phyloP scores from a whole-genome alignment of 495 filamentous ascomycete species.

The Penicillium arizonense region DNA sequence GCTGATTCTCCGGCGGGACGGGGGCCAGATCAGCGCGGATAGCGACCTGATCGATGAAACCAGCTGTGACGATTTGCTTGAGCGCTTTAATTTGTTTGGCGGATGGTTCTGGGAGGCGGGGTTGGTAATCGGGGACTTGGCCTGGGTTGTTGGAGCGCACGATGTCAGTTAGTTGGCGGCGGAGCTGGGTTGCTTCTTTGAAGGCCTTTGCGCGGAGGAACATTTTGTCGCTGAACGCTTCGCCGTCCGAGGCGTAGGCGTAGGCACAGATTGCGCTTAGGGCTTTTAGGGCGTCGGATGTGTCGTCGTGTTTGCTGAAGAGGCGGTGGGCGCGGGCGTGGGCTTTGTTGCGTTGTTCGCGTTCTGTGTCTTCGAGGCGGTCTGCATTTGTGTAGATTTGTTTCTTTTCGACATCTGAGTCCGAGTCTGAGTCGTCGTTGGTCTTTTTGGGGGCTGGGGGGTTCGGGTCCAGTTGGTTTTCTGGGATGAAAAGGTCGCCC shows the following conservation, averaged over 20 bases:
- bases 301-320: constrained; percentile 77
- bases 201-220: constrained; percentile 86
- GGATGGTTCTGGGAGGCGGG: constrained; percentile 66
- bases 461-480: constrained; percentile 68
- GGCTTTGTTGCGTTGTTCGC: constrained; percentile 61
- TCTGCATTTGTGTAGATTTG: constrained; percentile 63
- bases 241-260: constrained; percentile 68
- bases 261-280: constrained; percentile 81
- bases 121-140: constrained; percentile 56
- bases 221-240: constrained; percentile 72
- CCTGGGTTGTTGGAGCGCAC: constrained; percentile 71
- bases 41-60: constrained; percentile 94
- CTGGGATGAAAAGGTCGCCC: constrained; percentile 81
- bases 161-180: constrained; percentile 77
- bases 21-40: constrained; percentile 87
- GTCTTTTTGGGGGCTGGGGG: constrained; percentile 5
- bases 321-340: constrained; percentile 75
- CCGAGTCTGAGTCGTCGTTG: constrained; percentile 32
- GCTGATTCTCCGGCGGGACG: constrained; percentile 62
- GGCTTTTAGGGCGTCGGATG: constrained; percentile 85
- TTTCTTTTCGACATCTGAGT: constrained; percentile 10
- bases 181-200: constrained; percentile 79
- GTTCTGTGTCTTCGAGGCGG: constrained; percentile 64
- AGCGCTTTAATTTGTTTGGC: constrained; percentile 73
- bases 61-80: constrained; percentile 86